Conservation (phyloP, 2,329 filamentous ascomycete species). For the Sclerotinia sclerotiorum region DNA sequence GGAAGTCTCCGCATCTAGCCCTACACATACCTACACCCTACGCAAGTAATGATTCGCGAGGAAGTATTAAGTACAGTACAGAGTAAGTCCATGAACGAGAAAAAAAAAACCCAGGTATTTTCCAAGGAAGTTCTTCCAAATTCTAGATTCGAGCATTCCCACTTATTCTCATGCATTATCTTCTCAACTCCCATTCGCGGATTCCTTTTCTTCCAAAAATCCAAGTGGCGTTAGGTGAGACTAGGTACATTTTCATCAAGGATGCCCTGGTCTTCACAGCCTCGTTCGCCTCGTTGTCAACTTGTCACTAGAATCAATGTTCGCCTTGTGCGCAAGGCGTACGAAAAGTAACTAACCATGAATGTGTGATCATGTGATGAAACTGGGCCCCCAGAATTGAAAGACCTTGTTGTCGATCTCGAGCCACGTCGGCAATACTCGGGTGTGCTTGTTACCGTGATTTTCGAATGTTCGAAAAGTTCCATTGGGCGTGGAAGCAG, state of each 20-base stretch:
- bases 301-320: neutral
- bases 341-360: neutral
- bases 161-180: neutral
- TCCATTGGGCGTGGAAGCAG: constrained; percentile 17
- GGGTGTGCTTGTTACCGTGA: neutral
- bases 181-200: neutral
- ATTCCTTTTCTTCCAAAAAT: neutral
- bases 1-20: neutral
- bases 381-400: neutral
- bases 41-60: neutral
- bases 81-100: too few relatives aligned
- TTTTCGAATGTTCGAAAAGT: neutral
- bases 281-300: neutral
- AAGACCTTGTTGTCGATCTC: neutral
- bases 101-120: neutral
- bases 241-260: neutral
- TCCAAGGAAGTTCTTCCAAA: constrained; percentile 7
- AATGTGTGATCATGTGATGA: constrained; percentile 5
- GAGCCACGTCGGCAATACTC: constrained; percentile 4
- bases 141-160: neutral
- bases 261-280: neutral
- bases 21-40: too few relatives aligned
- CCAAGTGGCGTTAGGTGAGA: constrained; percentile 5
- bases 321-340: constrained; percentile 18
- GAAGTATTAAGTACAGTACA: too few relatives aligned